Conservation (phyloP, 1,139 yeast species). For the Lodderomyces jiufengensis region DNA sequence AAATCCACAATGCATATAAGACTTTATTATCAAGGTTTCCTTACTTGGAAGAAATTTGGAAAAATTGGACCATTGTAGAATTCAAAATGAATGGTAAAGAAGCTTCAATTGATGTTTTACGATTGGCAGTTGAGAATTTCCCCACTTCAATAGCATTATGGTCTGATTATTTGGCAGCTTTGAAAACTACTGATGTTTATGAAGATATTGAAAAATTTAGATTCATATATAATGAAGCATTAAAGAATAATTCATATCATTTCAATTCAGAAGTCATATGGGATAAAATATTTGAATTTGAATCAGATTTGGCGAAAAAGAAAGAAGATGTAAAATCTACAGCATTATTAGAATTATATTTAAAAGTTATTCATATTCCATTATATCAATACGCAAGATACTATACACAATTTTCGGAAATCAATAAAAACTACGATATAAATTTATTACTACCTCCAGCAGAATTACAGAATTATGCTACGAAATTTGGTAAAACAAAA, state of each 20-base stretch:
- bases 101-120: slow-evolving; percentile 44
- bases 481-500: slow-evolving; percentile 20
- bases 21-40: slow-evolving; percentile 52
- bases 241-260: slow-evolving; percentile 45
- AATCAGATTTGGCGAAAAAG: slow-evolving; percentile 15
- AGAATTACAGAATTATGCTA: slow-evolving; percentile 18
- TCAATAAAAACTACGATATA: slow-evolving; percentile 33
- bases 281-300: slow-evolving; percentile 59
- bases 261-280: slow-evolving; percentile 62
- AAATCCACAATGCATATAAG: slow-evolving; percentile 19
- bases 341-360: slow-evolving; percentile 33
- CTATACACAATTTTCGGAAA: slow-evolving; percentile 46
- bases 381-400: slow-evolving; percentile 69
- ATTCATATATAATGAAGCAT: slow-evolving; percentile 37
- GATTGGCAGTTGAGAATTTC: slow-evolving; percentile 44
- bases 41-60: slow-evolving; percentile 58
- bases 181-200: slow-evolving; percentile 27
- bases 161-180: slow-evolving; percentile 57
- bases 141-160: slow-evolving; percentile 64
- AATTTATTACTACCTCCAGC: slow-evolving; percentile 29
- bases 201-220: slow-evolving; percentile 23
- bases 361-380: slow-evolving; percentile 49
- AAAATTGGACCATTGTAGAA: slow-evolving; percentile 49
- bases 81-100: slow-evolving; percentile 53
- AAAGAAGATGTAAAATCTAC: slow-evolving; percentile 4